A percentile compares a stretch with the other conserved stretches of the same genome.
Conservation (phyloP, 176 grass and related monocot genomes). For the Triticum turgidum region DNA sequence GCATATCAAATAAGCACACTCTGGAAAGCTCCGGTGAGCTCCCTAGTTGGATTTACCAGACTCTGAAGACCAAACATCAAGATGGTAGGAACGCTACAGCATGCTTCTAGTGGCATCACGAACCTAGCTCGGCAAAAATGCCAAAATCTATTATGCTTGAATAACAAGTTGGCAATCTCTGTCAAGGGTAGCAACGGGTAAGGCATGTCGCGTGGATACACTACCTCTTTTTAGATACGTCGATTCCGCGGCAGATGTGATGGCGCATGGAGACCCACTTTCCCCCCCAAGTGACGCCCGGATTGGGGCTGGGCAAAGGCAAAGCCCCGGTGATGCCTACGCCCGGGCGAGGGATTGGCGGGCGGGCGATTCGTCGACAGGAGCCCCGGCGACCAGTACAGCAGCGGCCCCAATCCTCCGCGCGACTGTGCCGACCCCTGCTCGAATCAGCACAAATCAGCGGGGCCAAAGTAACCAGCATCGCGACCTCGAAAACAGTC, state of each 20-base stretch:
- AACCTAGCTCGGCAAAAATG: background rate
- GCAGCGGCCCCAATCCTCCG: conserved; percentile 5
- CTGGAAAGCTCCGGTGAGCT: background rate
- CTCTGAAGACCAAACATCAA: conserved; percentile 19
- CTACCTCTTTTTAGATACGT: conserved; percentile 32
- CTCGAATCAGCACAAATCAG: conserved; percentile 25
- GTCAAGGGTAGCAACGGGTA: background rate
- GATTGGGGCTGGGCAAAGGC: conserved; percentile 17
- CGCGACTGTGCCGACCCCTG: background rate
- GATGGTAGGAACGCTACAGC: background rate
- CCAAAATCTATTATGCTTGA: background rate
- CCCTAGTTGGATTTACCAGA: background rate
- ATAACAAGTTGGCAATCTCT: conserved; percentile 8
- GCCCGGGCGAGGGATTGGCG: background rate
- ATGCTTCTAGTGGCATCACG: background rate
- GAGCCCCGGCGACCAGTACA: background rate
- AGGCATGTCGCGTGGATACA: conserved; percentile 13
- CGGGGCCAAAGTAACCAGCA: background rate
- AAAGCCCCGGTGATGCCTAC: conserved; percentile 29
- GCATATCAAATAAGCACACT: background rate
- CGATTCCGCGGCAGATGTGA: conserved; percentile 36
- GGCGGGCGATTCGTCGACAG: background rate
- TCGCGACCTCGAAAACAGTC: background rate
- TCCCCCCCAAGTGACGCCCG: conserved; percentile 12
- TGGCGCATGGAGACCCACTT: conserved; percentile 24